Conservation (phyloP, 164 flowering plant species). For the Berberis vulgaris region DNA sequence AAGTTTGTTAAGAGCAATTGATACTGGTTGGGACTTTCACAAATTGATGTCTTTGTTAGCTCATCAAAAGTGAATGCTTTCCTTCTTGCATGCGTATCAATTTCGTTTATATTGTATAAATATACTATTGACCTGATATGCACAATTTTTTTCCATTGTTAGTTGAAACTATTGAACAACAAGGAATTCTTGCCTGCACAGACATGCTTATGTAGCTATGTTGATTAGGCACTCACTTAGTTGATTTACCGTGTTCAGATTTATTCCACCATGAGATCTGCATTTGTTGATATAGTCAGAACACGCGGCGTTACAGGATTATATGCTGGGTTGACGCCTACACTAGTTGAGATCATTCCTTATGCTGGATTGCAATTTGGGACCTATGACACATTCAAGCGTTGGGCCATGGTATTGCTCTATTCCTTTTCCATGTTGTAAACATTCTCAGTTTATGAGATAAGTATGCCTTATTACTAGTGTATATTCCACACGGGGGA, state of each 20-base stretch:
- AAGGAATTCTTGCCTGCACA: neutral
- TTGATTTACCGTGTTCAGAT: constrained; percentile 32
- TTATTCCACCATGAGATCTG: constrained; percentile 81
- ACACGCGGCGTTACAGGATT: constrained; percentile 77
- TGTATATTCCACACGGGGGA: too few species aligned
- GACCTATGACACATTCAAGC: constrained; percentile 90
- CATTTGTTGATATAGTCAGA: constrained; percentile 55
- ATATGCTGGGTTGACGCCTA: constrained; percentile 91
- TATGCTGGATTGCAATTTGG: constrained; percentile 98
- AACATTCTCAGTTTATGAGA: too few species aligned
- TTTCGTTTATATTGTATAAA: too few species aligned
- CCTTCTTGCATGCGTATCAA: too few species aligned
- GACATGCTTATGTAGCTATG: neutral
- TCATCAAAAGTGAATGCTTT: too few species aligned
- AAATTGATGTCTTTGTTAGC: too few species aligned
- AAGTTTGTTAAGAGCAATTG: too few species aligned
- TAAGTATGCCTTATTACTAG: too few species aligned
- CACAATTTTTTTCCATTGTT: too few species aligned
- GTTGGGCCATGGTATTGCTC: constrained; percentile 71
- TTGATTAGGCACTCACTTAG: neutral
- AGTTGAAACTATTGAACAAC: too few species aligned
- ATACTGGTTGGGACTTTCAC: too few species aligned
- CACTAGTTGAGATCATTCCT: constrained; percentile 92
- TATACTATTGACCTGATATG: too few species aligned
- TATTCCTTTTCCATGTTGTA: neutral